A percentile compares a stretch with the other conserved stretches of the same genome.
Evolutionary conservation across 108 stramenopile species (phyloP).

Genomic region (Discostella pseudostelligera): DNA sequence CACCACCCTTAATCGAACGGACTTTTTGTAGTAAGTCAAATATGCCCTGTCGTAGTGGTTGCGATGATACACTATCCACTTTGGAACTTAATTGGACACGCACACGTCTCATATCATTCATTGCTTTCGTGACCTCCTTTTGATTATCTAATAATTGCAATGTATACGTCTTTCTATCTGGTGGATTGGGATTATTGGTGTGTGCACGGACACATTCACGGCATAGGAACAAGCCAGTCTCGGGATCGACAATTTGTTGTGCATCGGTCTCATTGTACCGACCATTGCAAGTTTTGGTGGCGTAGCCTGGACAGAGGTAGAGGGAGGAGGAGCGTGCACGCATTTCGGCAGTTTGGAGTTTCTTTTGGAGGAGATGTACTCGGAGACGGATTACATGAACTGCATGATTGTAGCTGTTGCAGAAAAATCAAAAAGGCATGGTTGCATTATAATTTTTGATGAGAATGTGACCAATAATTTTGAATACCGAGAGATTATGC

Average conservation of each 20-base stretch:
- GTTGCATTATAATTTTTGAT: no score
- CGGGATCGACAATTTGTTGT: slow-evolving; percentile 74
- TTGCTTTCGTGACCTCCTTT: slow-evolving; percentile 63
- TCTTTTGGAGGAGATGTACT: slow-evolving; percentile 68
- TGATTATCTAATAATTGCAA: slow-evolving; percentile 80
- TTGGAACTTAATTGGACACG: slow-evolving; percentile 77
- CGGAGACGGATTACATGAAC: slow-evolving; percentile 87
- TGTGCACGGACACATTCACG: slow-evolving; percentile 69
- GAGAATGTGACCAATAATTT: background rate
- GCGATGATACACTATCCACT: slow-evolving; percentile 51
- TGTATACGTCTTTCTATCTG: slow-evolving; percentile 59
- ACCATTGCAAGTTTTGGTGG: slow-evolving; percentile 75
- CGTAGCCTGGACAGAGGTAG: slow-evolving; percentile 86
- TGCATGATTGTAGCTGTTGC: slow-evolving; percentile 55
- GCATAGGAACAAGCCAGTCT: slow-evolving; percentile 80
- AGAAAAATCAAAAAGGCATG: background rate
- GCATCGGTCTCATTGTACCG: slow-evolving; percentile 83
- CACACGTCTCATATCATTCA: slow-evolving; percentile 78
- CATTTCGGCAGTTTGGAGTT: slow-evolving; percentile 71
- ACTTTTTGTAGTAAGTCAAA: slow-evolving; percentile 90
- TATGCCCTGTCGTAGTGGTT: slow-evolving; percentile 70
- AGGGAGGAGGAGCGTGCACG: slow-evolving; percentile 65
- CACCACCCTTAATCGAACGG: slow-evolving; percentile 45
- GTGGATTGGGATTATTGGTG: slow-evolving; percentile 71
- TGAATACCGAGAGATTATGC: background rate